Evolutionary conservation across 2,329 filamentous ascomycete genomes (phyloP).

Genomic region (Penicillium occitanis): DNA sequence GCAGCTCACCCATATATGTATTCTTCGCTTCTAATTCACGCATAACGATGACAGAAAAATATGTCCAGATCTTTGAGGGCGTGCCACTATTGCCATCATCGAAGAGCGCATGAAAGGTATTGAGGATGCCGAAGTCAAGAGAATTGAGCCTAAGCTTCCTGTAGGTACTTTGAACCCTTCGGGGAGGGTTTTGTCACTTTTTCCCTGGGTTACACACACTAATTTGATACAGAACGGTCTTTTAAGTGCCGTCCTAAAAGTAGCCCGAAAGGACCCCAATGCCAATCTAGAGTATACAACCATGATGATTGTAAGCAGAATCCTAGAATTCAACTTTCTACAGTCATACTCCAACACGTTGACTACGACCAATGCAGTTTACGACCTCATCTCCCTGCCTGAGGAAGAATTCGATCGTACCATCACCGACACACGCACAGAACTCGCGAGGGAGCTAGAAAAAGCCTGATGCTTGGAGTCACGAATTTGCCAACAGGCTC

Average conservation of each 20-base stretch:
- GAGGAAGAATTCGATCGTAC: not conserved
- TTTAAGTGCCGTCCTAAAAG: not conserved
- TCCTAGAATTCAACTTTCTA: not conserved
- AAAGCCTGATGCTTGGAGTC: not conserved
- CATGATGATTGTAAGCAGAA: not conserved
- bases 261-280: not conserved
- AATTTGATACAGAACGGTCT: not conserved
- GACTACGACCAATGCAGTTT: not conserved
- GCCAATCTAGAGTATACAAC: not conserved
- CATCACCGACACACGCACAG: not conserved
- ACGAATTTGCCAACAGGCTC: not conserved
- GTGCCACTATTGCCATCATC: not conserved
- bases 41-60: not conserved
- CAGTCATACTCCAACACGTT: slow-evolving; percentile 5
- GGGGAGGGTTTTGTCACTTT: not conserved
- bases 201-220: not conserved
- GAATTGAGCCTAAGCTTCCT: not conserved
- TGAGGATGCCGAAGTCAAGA: not conserved
- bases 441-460: not conserved
- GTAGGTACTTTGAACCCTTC: not conserved
- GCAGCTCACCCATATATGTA: not conserved
- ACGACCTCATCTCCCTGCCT: not conserved
- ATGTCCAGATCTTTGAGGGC: not conserved
- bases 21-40: not conserved
- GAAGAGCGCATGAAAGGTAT: not conserved